These are phyloP conservation scores for Fraxinus floribunda DNA, from an alignment of 305 asterid species.

Conservation along the genomic window DNA sequence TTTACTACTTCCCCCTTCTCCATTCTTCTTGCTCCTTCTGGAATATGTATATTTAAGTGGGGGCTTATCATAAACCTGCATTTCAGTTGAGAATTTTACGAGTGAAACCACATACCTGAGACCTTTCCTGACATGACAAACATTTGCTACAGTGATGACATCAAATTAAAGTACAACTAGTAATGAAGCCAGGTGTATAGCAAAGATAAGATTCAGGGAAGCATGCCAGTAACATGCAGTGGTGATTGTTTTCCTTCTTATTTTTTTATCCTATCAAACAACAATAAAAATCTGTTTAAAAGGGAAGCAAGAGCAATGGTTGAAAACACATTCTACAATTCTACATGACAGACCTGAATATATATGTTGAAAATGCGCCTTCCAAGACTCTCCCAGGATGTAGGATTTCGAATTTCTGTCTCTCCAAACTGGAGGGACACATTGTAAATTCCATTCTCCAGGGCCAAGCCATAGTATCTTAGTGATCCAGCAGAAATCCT, in stretches of 20 bases:
- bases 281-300: neutral
- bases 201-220: neutral
- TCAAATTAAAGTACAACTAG: neutral
- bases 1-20: too few relatives aligned
- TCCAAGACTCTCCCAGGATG: conserved; percentile 44
- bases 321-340: neutral
- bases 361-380: conserved; percentile 66
- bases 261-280: neutral
- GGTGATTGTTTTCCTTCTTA: neutral
- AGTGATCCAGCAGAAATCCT: conserved; percentile 61
- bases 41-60: too few relatives aligned
- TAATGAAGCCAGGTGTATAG: neutral
- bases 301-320: neutral
- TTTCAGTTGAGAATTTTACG: neutral
- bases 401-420: conserved; percentile 26
- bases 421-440: conserved; percentile 63
- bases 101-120: neutral
- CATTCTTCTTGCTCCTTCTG: too few relatives aligned
- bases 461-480: conserved; percentile 59
- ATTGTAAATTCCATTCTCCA: conserved; percentile 52
- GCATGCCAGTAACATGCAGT: neutral
- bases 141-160: neutral
- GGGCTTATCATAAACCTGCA: neutral
- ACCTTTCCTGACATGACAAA: neutral
- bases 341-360: conserved; percentile 44